Conservation (phyloP, 495 filamentous ascomycete species). For the Halenospora varia region DNA sequence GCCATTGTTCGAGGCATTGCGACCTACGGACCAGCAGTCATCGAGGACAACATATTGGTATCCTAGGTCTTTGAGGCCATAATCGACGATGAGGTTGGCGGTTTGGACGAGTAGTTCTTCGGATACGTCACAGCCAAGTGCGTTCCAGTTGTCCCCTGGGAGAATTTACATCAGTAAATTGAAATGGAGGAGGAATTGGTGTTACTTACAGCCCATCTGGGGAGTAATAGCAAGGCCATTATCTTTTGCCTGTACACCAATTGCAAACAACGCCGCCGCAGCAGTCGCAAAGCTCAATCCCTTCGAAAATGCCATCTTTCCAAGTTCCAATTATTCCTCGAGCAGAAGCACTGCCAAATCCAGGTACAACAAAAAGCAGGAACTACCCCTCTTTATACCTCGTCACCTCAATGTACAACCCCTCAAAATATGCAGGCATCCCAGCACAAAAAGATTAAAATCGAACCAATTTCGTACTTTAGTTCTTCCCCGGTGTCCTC, state of each 20-base stretch:
- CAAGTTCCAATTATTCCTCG: not conserved
- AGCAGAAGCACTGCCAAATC: not conserved
- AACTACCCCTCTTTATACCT: not conserved
- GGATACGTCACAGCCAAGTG: conserved; percentile 46
- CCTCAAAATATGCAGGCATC: not conserved
- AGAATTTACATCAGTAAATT: not conserved
- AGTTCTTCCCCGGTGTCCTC: not conserved
- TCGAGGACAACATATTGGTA: conserved; percentile 64
- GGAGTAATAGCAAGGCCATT: conserved; percentile 27
- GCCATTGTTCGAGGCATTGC: conserved; percentile 38
- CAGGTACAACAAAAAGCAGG: not conserved
- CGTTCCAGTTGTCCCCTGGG: conserved; percentile 45
- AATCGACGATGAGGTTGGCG: conserved; percentile 42
- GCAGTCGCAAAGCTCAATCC: not conserved
- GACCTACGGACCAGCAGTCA: conserved; percentile 62
- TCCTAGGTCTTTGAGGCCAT: conserved; percentile 56
- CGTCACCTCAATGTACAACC: not conserved
- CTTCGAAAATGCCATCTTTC: not conserved
- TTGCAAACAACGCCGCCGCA: conserved; percentile 7
- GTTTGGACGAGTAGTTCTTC: conserved; percentile 45
- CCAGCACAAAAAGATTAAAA: not conserved
- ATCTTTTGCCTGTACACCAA: conserved; percentile 13
- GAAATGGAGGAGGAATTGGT: not conserved
- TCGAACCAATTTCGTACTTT: not conserved
- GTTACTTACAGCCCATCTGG: conserved; percentile 23